phyloP scores from a whole-genome alignment of 2,329 filamentous ascomycete species.

The Lachnellula willkommii region DNA sequence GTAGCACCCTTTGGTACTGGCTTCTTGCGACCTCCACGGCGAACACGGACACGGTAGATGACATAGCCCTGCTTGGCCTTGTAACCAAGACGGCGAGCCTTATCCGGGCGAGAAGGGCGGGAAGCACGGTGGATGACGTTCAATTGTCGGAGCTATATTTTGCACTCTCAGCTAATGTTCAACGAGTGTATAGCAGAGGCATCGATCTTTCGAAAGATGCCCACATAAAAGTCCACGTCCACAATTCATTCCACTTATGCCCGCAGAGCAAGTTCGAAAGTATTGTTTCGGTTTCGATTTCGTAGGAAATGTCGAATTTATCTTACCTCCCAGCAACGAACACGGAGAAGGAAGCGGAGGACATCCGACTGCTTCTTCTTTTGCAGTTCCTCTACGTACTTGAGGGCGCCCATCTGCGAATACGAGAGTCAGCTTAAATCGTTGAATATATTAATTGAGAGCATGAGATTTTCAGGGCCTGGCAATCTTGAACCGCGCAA shows the following conservation, averaged over 20 bases:
- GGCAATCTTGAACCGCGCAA: neutral
- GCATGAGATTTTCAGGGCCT: slow-evolving; percentile 4
- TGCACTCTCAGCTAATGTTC: slow-evolving; percentile 99
- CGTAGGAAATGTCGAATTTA: slow-evolving; percentile 37
- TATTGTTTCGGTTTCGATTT: slow-evolving; percentile 6
- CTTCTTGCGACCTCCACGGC: slow-evolving; percentile 97
- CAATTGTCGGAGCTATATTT: slow-evolving; percentile 99
- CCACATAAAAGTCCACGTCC: slow-evolving; percentile 21
- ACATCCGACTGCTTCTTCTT: slow-evolving; percentile 99
- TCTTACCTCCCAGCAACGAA: slow-evolving; percentile 99
- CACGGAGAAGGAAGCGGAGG: slow-evolving; percentile 98
- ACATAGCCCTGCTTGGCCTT: slow-evolving; percentile 99
- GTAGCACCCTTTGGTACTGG: slow-evolving; percentile 97
- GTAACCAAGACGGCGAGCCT: slow-evolving; percentile 99
- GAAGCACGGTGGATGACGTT: slow-evolving; percentile 99
- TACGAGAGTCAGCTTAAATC: neutral
- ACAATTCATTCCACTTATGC: slow-evolving; percentile 30
- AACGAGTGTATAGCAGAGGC: slow-evolving; percentile 94
- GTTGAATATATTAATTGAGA: neutral
- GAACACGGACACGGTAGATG: slow-evolving; percentile 98
- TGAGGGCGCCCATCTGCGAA: slow-evolving; percentile 78
- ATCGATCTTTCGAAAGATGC: slow-evolving; percentile 13
- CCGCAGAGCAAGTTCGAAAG: slow-evolving; percentile 14
- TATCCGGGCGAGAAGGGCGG: slow-evolving; percentile 96
- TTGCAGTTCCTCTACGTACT: slow-evolving; percentile 99